Percentiles rank a stretch among this genome's conserved stretches.
Conservation (phyloP, 345 rosid genomes). For the Dipteronia dyeriana region DNA sequence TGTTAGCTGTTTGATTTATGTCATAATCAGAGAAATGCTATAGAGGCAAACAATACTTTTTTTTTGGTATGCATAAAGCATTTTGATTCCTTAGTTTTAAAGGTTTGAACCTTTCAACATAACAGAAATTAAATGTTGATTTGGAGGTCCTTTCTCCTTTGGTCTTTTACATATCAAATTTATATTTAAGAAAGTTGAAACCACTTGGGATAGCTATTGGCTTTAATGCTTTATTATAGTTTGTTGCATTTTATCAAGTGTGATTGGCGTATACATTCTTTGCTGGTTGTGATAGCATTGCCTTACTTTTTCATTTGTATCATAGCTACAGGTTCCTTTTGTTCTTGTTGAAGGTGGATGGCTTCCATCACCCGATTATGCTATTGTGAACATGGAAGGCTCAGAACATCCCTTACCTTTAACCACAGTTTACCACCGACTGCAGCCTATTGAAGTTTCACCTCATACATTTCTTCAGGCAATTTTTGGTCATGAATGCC, state of each 20-base stretch:
- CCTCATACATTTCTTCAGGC: conserved; percentile 88
- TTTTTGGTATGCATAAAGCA: not conserved
- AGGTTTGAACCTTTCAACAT: not conserved
- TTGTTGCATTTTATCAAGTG: not conserved
- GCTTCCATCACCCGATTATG: conserved; percentile 46
- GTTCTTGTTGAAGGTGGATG: conserved; percentile 60
- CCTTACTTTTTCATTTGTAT: not conserved
- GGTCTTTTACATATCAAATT: too few relatives aligned
- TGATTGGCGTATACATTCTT: not conserved
- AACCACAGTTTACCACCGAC: conserved; percentile 67
- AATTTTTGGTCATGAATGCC: conserved; percentile 69
- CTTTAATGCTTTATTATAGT: too few relatives aligned
- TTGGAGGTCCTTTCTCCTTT: too few relatives aligned
- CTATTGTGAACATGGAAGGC: conserved; percentile 75
- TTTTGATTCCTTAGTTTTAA: not conserved
- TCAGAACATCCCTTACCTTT: conserved; percentile 79
- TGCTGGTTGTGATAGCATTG: conserved; percentile 1
- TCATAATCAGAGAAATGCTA: not conserved
- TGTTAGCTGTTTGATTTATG: not conserved
- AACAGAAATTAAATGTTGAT: not conserved
- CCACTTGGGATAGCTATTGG: too few relatives aligned
- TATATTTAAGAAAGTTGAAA: too few relatives aligned
- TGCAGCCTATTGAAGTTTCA: conserved; percentile 77
- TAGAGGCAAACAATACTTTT: not conserved
- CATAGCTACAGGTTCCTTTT: conserved; percentile 75